Evolutionary conservation across 106 monocot genomes (phyloP).

Genomic region (Phalaenopsis equestris): DNA sequence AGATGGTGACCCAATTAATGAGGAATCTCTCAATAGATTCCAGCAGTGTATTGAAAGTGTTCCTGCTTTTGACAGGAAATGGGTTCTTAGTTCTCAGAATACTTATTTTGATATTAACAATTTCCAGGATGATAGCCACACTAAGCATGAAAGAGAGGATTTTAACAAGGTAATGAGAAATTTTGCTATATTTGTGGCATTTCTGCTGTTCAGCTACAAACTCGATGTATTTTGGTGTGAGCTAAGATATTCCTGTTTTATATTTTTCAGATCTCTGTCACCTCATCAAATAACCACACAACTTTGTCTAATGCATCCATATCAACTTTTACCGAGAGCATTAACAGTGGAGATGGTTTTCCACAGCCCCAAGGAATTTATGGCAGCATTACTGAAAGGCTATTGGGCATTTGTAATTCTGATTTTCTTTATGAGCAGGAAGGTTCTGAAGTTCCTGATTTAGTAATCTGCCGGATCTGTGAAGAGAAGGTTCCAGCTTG

Average conservation of each 20-base stretch:
- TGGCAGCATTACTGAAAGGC: slow-evolving; percentile 12
- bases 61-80: slow-evolving; percentile 46
- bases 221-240: not conserved
- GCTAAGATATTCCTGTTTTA: not conserved
- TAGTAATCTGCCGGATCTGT: slow-evolving; percentile 62
- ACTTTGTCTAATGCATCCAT: slow-evolving; percentile 4
- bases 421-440: slow-evolving; percentile 23
- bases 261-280: not conserved
- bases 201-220: not conserved
- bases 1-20: slow-evolving; percentile 38
- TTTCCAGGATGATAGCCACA: not conserved
- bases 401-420: slow-evolving; percentile 4
- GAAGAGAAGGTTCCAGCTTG: slow-evolving; percentile 45
- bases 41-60: slow-evolving; percentile 57
- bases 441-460: slow-evolving; percentile 23
- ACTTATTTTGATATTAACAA: not conserved
- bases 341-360: not conserved
- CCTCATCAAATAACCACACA: slow-evolving; percentile 9
- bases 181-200: not conserved
- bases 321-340: not conserved
- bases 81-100: slow-evolving; percentile 15
- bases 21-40: slow-evolving; percentile 47
- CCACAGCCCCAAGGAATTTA: slow-evolving; percentile 2
- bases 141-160: slow-evolving; percentile 9
- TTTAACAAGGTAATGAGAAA: slow-evolving; percentile 27